Conservation (phyloP, 169 alveolate genomes). For the Ichthyophthirius multifiliis region DNA sequence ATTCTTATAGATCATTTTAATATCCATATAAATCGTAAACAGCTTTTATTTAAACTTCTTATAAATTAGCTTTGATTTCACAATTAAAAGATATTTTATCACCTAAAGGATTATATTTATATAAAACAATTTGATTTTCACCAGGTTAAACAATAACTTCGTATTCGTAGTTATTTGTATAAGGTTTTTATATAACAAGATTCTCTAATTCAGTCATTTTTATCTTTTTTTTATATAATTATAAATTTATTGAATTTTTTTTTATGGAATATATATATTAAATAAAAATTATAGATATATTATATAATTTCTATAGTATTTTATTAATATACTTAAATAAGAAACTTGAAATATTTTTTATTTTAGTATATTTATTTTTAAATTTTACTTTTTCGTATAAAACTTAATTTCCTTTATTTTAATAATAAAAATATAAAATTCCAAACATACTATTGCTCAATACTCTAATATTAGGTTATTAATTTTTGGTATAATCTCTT, state of each 20-base stretch:
- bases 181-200: not conserved
- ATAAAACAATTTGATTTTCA: not conserved
- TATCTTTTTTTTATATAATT: not conserved
- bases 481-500: not conserved
- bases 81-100: constrained; percentile 10
- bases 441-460: not conserved
- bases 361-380: not conserved
- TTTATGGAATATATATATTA: too few relatives aligned
- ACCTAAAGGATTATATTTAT: constrained; percentile 13
- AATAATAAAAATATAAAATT: not conserved
- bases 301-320: too few relatives aligned
- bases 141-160: not conserved
- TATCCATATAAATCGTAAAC: not conserved
- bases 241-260: too few relatives aligned
- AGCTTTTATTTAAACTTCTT: not conserved
- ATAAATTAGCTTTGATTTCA: not conserved
- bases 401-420: not conserved
- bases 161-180: not conserved
- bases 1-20: too few relatives aligned
- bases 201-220: constrained; percentile 1
- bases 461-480: not conserved
- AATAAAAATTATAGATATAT: too few relatives aligned
- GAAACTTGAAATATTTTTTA: not conserved
- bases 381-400: not conserved
- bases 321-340: too few relatives aligned